A percentile compares a stretch with the other conserved stretches of the same genome.
phyloP scores from a whole-genome alignment of 495 filamentous ascomycete genomes.

The Penicillium samsonianum region DNA sequence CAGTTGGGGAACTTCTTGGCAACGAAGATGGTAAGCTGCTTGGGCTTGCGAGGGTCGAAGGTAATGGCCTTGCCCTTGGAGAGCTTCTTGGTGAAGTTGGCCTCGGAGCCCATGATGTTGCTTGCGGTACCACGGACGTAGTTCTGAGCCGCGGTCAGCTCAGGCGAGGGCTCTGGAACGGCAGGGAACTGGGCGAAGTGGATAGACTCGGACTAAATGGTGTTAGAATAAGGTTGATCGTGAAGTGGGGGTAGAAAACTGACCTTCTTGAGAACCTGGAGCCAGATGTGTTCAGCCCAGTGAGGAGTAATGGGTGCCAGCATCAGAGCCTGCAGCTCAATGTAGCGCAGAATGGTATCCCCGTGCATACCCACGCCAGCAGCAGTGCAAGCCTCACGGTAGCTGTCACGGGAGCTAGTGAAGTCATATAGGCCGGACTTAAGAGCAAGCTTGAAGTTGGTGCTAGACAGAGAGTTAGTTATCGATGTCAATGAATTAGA shows the following conservation, averaged over 20 bases:
- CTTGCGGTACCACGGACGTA: constrained; percentile 77
- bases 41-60: constrained; percentile 88
- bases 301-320: constrained; percentile 83
- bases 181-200: constrained; percentile 78
- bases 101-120: constrained; percentile 86
- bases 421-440: constrained; percentile 92
- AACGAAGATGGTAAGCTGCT: constrained; percentile 85
- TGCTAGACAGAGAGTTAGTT: constrained; percentile 47
- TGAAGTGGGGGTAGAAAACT: constrained; percentile 10
- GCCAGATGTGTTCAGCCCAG: constrained; percentile 93
- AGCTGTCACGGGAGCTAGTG: constrained; percentile 80
- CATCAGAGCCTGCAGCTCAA: constrained; percentile 83
- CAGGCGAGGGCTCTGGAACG: constrained; percentile 59
- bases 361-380: constrained; percentile 82
- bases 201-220: constrained; percentile 57
- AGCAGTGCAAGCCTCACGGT: constrained; percentile 75
- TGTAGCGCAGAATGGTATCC: constrained; percentile 71
- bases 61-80: constrained; percentile 79
- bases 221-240: constrained; percentile 21
- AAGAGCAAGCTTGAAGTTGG: constrained; percentile 87
- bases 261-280: constrained; percentile 78
- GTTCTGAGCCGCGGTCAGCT: constrained; percentile 71
- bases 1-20: constrained; percentile 78
- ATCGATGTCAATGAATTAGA: not conserved
- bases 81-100: constrained; percentile 74